Evolutionary conservation across 2,329 filamentous ascomycete species (phyloP).

Genomic region (Stagonosporopsis tanaceti): DNA sequence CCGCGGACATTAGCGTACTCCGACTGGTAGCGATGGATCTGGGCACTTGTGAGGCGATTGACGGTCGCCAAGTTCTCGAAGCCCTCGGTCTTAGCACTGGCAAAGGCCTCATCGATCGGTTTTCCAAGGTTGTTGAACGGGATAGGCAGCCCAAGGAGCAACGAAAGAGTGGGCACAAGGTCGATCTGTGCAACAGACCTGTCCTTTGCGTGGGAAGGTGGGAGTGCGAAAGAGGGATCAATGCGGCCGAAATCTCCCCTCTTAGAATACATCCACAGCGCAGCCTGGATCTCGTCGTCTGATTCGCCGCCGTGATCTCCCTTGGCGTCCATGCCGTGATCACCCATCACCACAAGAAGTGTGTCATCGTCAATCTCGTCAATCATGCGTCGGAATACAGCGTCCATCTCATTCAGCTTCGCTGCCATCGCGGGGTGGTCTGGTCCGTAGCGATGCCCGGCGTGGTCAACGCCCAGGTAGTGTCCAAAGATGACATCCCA

Average conservation of each 20-base stretch:
- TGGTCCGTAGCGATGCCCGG: constrained; percentile 93
- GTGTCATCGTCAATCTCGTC: constrained; percentile 81
- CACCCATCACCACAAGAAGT: constrained; percentile 94
- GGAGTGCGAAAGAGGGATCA: constrained; percentile 64
- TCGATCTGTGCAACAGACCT: constrained; percentile 86
- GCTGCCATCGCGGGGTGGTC: constrained; percentile 90
- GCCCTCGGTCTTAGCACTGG: constrained; percentile 71
- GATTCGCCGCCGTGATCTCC: constrained; percentile 99
- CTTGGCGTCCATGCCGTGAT: constrained; percentile 97
- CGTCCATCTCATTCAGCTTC: constrained; percentile 92
- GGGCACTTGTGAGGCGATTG: constrained; percentile 78
- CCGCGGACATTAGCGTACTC: constrained; percentile 80
- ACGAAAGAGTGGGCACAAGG: constrained; percentile 86
- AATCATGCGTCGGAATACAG: constrained; percentile 75
- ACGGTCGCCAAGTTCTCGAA: constrained; percentile 81
- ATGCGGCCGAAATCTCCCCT: constrained; percentile 83
- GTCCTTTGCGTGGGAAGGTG: constrained; percentile 76
- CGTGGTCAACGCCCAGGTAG: constrained; percentile 94
- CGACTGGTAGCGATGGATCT: constrained; percentile 87
- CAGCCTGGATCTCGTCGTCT: constrained; percentile 92
- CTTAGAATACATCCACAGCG: constrained; percentile 98
- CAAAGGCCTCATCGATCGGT: constrained; percentile 94
- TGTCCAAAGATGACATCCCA: constrained; percentile 98
- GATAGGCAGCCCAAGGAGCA: constrained; percentile 89
- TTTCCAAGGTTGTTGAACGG: constrained; percentile 95